Evolutionary conservation across 176 grass and related monocot genomes (phyloP), one percentile per base, ranked within the genome.

Genomic region (Carex parvula): DNA sequence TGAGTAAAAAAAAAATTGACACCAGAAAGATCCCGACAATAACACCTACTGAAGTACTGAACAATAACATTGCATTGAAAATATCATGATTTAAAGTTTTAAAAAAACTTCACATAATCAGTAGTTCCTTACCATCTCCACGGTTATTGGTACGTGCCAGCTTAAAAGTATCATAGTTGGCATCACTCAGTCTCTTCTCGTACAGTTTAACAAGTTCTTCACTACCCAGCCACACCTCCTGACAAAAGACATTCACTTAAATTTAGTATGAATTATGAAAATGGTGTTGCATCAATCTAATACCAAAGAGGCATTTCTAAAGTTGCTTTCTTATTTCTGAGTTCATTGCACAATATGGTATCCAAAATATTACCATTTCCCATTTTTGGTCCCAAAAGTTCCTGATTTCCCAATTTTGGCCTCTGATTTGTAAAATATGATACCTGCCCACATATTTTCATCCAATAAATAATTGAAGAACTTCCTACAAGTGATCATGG

Each of bases 191-290:
- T 62, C 88, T 84, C 82, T 92, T 92, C 74, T 92, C 87, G 30
- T 94, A 97, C 90, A 97, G 90, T 81, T 89, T 62, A 5, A 94
- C 90, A 8, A 97, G 88, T 75, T 97, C 94, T 73, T 97, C 91
- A 77, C 92, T 97, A 64, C 91, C 91, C 65, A 97, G 42, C 94
- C 94, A 97, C 16, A 97, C 89, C 86, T 97, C 94, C 94, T 97
- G 79, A 74, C 33, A 67, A 50, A 83, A 83, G 79, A 41, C n/a
- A 78, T 69, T 48, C 46, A 76, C 48, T 15, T 12, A 0, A 76
- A 77, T 56, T 81, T 82, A 65, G 61, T 30, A 35, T 81, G 18
- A 61, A 35, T 64, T 21, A 13, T 48, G n/a, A 61, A 81, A 64
- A 64, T 2, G 4, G 17, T 16, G 3, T n/a, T 37, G 24, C 1